Evolutionary conservation across 2,329 filamentous ascomycete genomes (phyloP), one percentile per base, ranked within the genome.

Genomic region (Phialophora chinensis): DNA sequence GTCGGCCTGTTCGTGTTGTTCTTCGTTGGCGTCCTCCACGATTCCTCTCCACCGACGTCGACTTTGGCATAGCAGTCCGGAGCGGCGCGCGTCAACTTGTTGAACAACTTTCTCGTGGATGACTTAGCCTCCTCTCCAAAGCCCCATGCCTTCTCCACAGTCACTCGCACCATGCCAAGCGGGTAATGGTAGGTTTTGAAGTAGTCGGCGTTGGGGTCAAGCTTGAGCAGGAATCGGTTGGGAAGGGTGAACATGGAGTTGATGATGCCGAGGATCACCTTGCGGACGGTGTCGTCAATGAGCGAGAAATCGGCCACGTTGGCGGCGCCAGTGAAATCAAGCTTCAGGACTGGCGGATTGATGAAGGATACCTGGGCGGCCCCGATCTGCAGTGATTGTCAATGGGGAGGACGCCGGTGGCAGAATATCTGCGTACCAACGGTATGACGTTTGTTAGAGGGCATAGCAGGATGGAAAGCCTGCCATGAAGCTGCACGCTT

Each of bases 151-250:
- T 69, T 69, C 56, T 69, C 67, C 60, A 69, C 67, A 17, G 67
- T 69, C 60, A 69, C 56, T 47, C 67, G 67, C 29, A 69, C 33
- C 67, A 69, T 69, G 60, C 67, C 67, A 56, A 69, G 42, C 42
- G 67, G 67, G 44, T 69, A 67, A 31, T 69, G 67, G 67, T 59
- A 69, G 60, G 64, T 67, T 58, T 69, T 54, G 61, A 81, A 74
- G 64, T 79, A 80, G 35, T 72, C 66, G 12, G 71, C 58, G 56
- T 82, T 74, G 4, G 75, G 77, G 31, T 74, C 72, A 23, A 81
- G 73, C 69, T 79, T 75, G 54, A 69, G 54, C 55, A 69, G 67
- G 60, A 66, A 67, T 33, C 67, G 64, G 60, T 69, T 69, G 64
- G 67, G 67, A 33, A 69, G 64, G 25, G 67, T 69, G 50, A 69